phyloP scores from a whole-genome alignment of 805 yeast genomes.

The Candida coquimbonensis region DNA sequence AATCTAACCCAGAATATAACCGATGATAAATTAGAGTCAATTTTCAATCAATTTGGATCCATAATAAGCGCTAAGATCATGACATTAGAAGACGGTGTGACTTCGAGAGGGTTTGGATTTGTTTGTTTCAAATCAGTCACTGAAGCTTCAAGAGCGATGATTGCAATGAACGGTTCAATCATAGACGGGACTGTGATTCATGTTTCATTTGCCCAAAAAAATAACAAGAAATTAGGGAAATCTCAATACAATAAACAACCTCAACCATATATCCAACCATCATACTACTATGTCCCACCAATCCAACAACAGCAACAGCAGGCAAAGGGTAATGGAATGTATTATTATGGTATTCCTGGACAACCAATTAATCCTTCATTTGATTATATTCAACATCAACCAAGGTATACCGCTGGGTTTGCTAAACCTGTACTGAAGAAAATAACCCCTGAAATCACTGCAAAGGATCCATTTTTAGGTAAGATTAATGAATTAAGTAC shows the following conservation, averaged over 20 bases:
- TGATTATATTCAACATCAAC: too few relatives aligned
- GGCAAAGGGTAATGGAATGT: too few relatives aligned
- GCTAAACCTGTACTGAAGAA: background rate
- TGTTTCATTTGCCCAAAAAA: constrained; percentile 72
- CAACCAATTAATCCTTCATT: too few relatives aligned
- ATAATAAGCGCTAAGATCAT: constrained; percentile 47
- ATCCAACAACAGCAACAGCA: too few relatives aligned
- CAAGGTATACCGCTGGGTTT: background rate
- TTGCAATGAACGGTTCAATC: constrained; percentile 53
- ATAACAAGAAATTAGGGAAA: constrained; percentile 40
- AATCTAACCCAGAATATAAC: constrained; percentile 44
- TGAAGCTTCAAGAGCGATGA: constrained; percentile 59
- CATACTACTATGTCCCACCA: background rate
- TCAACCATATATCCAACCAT: background rate
- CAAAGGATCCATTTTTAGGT: too few relatives aligned
- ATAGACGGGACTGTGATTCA: constrained; percentile 45
- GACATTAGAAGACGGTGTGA: constrained; percentile 28
- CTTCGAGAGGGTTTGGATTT: constrained; percentile 71
- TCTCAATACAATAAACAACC: background rate
- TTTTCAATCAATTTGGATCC: constrained; percentile 40
- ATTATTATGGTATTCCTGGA: too few relatives aligned
- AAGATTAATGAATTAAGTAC: too few relatives aligned
- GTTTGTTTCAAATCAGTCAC: constrained; percentile 58
- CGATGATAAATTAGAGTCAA: constrained; percentile 39
- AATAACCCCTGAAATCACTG: too few relatives aligned